Conservation (phyloP, 768 basidiomycete species). For the Sporobolomyces pararoseus region DNA sequence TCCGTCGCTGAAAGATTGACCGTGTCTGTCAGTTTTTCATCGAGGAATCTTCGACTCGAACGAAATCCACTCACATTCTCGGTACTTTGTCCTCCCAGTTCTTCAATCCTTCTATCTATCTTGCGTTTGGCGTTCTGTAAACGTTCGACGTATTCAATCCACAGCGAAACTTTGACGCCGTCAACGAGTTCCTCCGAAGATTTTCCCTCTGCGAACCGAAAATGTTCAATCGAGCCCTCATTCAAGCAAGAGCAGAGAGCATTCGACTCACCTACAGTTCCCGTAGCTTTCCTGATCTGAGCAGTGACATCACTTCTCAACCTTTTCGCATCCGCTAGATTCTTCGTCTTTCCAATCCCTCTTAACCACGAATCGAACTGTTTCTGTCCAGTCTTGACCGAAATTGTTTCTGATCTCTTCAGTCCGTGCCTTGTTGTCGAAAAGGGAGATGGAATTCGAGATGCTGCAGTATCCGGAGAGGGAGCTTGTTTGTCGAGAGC, state of each 20-base stretch:
- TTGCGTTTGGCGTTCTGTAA: conserved; percentile 83
- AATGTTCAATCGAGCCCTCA: neutral
- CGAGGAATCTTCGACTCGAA: neutral
- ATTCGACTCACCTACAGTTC: conserved; percentile 60
- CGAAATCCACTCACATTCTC: neutral
- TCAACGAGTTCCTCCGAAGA: conserved; percentile 75
- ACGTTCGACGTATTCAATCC: conserved; percentile 67
- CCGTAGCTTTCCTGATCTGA: conserved; percentile 78
- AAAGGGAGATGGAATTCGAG: neutral
- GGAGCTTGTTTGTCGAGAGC: conserved; percentile 43
- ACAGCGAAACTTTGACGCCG: conserved; percentile 17
- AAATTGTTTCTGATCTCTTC: conserved; percentile 61
- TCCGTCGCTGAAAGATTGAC: conserved; percentile 17
- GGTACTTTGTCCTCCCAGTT: conserved; percentile 66
- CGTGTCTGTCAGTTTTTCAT: neutral
- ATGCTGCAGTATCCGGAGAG: too few species aligned
- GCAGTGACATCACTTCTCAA: conserved; percentile 80
- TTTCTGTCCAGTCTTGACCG: conserved; percentile 70
- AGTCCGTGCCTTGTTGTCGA: neutral
- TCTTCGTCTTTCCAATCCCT: conserved; percentile 75
- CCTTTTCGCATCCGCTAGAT: conserved; percentile 79
- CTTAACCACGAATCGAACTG: conserved; percentile 88
- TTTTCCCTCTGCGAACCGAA: conserved; percentile 61
- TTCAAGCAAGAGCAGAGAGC: too few species aligned
- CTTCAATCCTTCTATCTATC: conserved; percentile 76